Percentiles rank a stretch among this genome's conserved stretches.
Conservation (phyloP, 169 alveolate species). For the Plasmodium coatneyi region DNA sequence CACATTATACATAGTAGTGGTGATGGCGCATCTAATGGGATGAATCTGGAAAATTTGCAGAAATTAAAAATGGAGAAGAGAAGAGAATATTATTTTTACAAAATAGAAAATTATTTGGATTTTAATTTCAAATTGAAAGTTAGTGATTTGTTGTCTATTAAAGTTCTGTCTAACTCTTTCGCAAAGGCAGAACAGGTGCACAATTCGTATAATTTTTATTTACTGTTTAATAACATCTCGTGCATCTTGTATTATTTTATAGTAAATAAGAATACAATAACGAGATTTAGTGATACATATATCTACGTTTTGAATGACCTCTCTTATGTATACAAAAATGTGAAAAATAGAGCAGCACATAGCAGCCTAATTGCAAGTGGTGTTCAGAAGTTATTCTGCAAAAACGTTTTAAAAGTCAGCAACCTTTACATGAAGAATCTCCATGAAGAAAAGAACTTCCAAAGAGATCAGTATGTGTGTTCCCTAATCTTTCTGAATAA, state of each 20-base stretch:
- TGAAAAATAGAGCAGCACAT: conserved; percentile 13
- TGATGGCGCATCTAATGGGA: background rate
- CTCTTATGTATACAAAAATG: conserved; percentile 51
- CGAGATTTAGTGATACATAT: conserved; percentile 38
- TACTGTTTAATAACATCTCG: conserved; percentile 44
- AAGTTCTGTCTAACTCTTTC: conserved; percentile 59
- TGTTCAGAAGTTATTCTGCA: conserved; percentile 28
- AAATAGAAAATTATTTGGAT: conserved; percentile 62
- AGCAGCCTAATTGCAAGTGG: conserved; percentile 3
- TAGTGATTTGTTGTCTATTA: conserved; percentile 62
- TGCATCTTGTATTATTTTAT: conserved; percentile 65
- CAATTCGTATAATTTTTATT: conserved; percentile 63
- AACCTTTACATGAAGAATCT: conserved; percentile 26
- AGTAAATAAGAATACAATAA: conserved; percentile 37
- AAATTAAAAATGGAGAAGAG: conserved; percentile 4
- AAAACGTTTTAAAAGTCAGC: conserved; percentile 56
- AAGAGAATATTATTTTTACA: conserved; percentile 47
- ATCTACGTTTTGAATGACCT: conserved; percentile 68
- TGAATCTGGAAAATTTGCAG: conserved; percentile 16
- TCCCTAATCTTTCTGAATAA: conserved; percentile 54
- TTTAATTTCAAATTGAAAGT: conserved; percentile 49
- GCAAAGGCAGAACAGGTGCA: conserved; percentile 27
- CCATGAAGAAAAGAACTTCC: conserved; percentile 38
- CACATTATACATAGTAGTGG: conserved; percentile 1
- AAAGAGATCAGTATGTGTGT: conserved; percentile 55